A percentile compares a stretch with the other conserved stretches of the same genome.
These are phyloP conservation scores for Grifola frondosa DNA, from an alignment of 1,284 basidiomycete genomes.

Conservation along the genomic window DNA sequence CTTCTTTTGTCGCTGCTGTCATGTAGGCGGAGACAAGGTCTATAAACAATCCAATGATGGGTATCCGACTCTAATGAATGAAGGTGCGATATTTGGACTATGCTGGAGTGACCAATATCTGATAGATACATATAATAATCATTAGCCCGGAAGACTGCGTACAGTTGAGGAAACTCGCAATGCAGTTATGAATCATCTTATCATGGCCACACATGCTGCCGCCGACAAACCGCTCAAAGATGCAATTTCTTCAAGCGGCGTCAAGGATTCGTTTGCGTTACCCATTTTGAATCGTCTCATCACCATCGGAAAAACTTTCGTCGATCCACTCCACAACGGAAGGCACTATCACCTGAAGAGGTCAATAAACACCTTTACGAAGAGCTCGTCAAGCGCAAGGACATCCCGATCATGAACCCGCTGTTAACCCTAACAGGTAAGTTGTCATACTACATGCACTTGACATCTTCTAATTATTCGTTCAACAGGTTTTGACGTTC, in stretches of 20 bases:
- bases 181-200: neutral
- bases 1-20: constrained; percentile 31
- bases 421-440: constrained; percentile 8
- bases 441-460: neutral
- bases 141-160: constrained; percentile 7
- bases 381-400: constrained; percentile 4
- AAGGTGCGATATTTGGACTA: too few species aligned
- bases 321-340: neutral
- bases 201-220: constrained; percentile 2
- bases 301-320: constrained; percentile 4
- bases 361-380: constrained; percentile 5
- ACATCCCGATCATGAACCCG: constrained; percentile 6
- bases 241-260: constrained; percentile 1
- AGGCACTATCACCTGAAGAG: constrained; percentile 3
- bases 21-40: constrained; percentile 25
- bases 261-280: constrained; percentile 5
- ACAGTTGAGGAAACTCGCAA: constrained; percentile 11
- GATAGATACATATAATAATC: too few species aligned
- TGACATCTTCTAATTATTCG: neutral
- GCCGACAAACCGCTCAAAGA: constrained; percentile 7
- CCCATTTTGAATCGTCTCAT: constrained; percentile 5
- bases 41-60: constrained; percentile 24
- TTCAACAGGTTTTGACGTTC: constrained; percentile 19
- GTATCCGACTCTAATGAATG: constrained; percentile 20
- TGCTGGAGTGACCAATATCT: too few species aligned